Percentiles rank a stretch among this genome's conserved stretches.
Conservation (phyloP, 2,329 filamentous ascomycete genomes). For the Arthrinium puccinioides region DNA sequence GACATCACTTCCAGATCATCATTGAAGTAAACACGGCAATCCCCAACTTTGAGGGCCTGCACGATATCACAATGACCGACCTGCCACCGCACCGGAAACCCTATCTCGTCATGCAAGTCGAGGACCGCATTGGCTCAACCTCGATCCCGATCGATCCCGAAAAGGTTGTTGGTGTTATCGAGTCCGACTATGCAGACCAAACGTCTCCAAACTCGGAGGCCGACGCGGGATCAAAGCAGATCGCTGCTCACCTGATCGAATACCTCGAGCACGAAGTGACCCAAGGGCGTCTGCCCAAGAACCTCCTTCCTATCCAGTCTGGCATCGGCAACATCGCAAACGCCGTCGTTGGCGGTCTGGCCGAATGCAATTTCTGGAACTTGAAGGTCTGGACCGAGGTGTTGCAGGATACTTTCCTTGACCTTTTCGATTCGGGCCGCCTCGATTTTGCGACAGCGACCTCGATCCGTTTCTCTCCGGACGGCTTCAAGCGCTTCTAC, state of each 20-base stretch:
- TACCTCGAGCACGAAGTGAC: conserved; percentile 77
- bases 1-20: conserved; percentile 51
- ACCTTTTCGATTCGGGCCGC: conserved; percentile 82
- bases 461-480: conserved; percentile 83
- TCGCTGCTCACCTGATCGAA: conserved; percentile 75
- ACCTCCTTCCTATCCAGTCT: conserved; percentile 74
- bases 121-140: conserved; percentile 78
- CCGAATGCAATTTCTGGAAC: conserved; percentile 75
- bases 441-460: conserved; percentile 88
- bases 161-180: conserved; percentile 76
- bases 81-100: conserved; percentile 75
- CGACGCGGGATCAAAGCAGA: conserved; percentile 64
- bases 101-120: conserved; percentile 76
- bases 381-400: conserved; percentile 93
- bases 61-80: conserved; percentile 88
- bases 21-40: conserved; percentile 87
- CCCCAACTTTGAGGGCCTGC: conserved; percentile 78
- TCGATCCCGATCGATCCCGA: conserved; percentile 81
- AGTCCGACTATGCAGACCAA: conserved; percentile 75
- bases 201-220: conserved; percentile 68
- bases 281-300: conserved; percentile 68
- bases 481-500: conserved; percentile 89
- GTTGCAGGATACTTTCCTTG: conserved; percentile 85
- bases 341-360: conserved; percentile 78
- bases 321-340: conserved; percentile 93